Base-by-base conservation (phyloP, 371 early-diverging fungal species). In the Actinomucor elegans region DNA sequence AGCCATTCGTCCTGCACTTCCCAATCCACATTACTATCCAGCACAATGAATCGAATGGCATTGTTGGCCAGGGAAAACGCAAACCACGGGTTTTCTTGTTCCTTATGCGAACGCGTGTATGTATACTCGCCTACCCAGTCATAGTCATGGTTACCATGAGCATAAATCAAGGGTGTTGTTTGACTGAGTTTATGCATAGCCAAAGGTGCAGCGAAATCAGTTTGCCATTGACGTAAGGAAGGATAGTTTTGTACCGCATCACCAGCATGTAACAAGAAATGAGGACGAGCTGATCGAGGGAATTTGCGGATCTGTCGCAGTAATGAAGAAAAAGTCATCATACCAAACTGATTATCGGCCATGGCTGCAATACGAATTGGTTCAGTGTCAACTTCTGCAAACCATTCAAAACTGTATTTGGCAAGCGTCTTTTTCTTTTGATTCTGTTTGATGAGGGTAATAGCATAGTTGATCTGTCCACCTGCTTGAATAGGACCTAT, bases 91-190 rank as follows among this genome's bases (percentile, higher is more conserved):
- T 67, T 62, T 9, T 66, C 60, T 4, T 47, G 35, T 0, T 59
- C n/a, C 0, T 31, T 7, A 53, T 40, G 36, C 35, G 63, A 42
- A 21, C 81, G 72, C 11, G 77, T 75, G 52, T 85, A 73, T 29
- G 56, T 60, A 57, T 86, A 79, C 17, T 62, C 66, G 0, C 60
- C 73, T 15, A 41, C 52, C 26, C 66, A 70, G 55, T 83, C 88
- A 62, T 73, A 84, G 46, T 89, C 91, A 51, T 90, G 91, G 62
- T 90, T 90, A 14, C 91, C 91, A 21, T 86, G 90, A 3, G 85
- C 83, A 66, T 86, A 89, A 28, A 89, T 83, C 48, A 86, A 38
- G 1, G 90, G 88, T n/a, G 69, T 71, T 1, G 48, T 66, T 62
- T 86, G 87, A 0, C 66, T 72, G 14, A 86, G 70, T n/a, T 69